phyloP scores from a whole-genome alignment of 768 basidiomycete species.

The Trametes sanguinea region DNA sequence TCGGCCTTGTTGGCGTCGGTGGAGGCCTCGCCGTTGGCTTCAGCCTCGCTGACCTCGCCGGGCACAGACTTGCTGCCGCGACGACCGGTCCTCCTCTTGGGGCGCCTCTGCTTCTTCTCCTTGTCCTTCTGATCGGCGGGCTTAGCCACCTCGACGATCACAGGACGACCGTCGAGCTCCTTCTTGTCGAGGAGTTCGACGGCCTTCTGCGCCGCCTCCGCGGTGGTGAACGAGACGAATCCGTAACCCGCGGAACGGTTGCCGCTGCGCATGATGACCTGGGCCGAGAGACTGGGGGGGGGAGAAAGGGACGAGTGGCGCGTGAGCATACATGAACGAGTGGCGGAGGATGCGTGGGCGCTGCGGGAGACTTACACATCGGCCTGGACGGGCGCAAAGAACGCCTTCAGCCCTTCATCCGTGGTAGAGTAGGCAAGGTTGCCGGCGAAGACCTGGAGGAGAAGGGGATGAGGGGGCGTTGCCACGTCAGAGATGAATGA shows the following conservation, averaged over 20 bases:
- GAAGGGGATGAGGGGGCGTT: constrained; percentile 24
- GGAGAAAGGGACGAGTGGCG: constrained; percentile 15
- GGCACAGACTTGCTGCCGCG: constrained; percentile 85
- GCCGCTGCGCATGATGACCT: constrained; percentile 80
- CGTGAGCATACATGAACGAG: constrained; percentile 3
- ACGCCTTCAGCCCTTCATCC: constrained; percentile 92
- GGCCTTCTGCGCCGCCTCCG: constrained; percentile 84
- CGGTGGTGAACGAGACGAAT: constrained; percentile 81
- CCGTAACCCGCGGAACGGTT: constrained; percentile 89
- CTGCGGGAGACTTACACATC: constrained; percentile 70
- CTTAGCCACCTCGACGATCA: constrained; percentile 93
- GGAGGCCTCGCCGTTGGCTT: constrained; percentile 74
- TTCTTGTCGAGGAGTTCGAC: constrained; percentile 84
- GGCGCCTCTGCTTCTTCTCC: constrained; percentile 75
- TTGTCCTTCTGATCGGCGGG: constrained; percentile 85
- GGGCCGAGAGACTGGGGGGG: constrained; percentile 66
- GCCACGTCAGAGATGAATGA: constrained; percentile 29
- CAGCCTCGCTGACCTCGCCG: constrained; percentile 88
- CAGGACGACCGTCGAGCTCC: constrained; percentile 85
- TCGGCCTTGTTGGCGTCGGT: constrained; percentile 49
- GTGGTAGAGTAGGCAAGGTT: constrained; percentile 94
- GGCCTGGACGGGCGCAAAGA: constrained; percentile 85
- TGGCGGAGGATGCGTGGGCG: constrained; percentile 12
- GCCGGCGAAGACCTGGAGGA: constrained; percentile 82
- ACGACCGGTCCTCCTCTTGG: constrained; percentile 79